Percentiles rank a stretch among this genome's conserved stretches.
Conservation (phyloP, 1,284 basidiomycete genomes). For the Leucoagaricus sp. region DNA sequence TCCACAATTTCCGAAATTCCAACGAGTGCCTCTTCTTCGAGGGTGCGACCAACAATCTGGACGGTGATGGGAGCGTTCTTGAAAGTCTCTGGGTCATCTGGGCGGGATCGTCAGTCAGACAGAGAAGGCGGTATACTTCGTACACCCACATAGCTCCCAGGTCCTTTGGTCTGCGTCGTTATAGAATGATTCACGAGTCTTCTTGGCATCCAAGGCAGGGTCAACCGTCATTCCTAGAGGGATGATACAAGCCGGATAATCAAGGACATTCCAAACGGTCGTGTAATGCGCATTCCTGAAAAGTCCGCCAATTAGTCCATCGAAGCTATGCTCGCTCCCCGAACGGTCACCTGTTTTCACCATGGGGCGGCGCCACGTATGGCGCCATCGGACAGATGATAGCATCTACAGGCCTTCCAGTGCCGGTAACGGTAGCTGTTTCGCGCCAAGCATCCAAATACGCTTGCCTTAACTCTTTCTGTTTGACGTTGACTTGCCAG, state of each 20-base stretch:
- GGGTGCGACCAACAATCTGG: conserved; percentile 68
- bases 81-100: conserved; percentile 61
- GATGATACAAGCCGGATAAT: conserved; percentile 67
- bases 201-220: conserved; percentile 45
- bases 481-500: conserved; percentile 40
- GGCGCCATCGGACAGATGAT: conserved; percentile 60
- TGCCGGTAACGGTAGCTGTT: conserved; percentile 47
- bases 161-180: conserved; percentile 46
- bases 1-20: conserved; percentile 64
- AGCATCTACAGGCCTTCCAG: conserved; percentile 63
- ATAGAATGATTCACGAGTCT: conserved; percentile 44
- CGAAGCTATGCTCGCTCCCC: background rate
- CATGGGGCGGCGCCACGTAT: conserved; percentile 56
- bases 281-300: conserved; percentile 55
- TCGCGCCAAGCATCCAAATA: conserved; percentile 60
- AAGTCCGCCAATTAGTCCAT: background rate
- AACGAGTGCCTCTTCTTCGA: conserved; percentile 74
- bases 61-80: conserved; percentile 66
- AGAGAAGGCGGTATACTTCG: conserved; percentile 3
- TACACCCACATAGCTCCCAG: conserved; percentile 56
- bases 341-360: conserved; percentile 42
- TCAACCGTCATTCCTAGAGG: conserved; percentile 63
- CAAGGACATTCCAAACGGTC: conserved; percentile 65
- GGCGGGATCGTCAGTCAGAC: background rate
- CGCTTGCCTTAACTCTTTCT: conserved; percentile 43